These are phyloP conservation scores for Termitomyces sp. DNA, from an alignment of 768 basidiomycete species.

Conservation along the genomic window DNA sequence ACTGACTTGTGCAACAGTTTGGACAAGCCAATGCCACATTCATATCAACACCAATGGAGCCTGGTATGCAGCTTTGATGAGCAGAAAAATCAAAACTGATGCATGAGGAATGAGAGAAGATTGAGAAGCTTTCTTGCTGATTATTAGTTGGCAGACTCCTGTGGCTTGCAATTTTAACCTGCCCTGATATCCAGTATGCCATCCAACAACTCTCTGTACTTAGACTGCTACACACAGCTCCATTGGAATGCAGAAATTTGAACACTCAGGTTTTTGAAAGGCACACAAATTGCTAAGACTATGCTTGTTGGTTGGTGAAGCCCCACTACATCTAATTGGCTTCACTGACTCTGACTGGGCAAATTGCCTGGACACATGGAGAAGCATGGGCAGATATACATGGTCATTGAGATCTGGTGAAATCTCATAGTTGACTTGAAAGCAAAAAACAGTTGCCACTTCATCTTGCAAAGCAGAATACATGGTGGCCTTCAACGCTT, in stretches of 20 bases:
- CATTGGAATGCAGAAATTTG: background rate
- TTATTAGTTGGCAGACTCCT: background rate
- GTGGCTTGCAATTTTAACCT: background rate
- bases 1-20: background rate
- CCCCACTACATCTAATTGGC: too few relatives aligned
- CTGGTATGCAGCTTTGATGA: background rate
- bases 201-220: background rate
- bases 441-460: background rate
- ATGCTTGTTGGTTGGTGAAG: too few relatives aligned
- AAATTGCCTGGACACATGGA: too few relatives aligned
- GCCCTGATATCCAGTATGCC: background rate
- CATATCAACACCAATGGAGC: background rate
- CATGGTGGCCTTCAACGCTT: too few relatives aligned
- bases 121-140: background rate
- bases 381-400: too few relatives aligned
- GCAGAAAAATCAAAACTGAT: background rate
- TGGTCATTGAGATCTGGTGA: too few relatives aligned
- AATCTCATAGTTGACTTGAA: background rate
- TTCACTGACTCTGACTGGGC: too few relatives aligned
- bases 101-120: background rate
- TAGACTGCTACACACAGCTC: background rate
- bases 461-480: too few relatives aligned
- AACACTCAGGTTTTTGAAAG: too few relatives aligned
- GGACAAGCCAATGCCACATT: background rate
- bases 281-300: too few relatives aligned